A percentile compares a stretch with the other conserved stretches of the same genome.
Conservation (phyloP, 768 basidiomycete genomes). For the Dioszegia aurantiaca region DNA sequence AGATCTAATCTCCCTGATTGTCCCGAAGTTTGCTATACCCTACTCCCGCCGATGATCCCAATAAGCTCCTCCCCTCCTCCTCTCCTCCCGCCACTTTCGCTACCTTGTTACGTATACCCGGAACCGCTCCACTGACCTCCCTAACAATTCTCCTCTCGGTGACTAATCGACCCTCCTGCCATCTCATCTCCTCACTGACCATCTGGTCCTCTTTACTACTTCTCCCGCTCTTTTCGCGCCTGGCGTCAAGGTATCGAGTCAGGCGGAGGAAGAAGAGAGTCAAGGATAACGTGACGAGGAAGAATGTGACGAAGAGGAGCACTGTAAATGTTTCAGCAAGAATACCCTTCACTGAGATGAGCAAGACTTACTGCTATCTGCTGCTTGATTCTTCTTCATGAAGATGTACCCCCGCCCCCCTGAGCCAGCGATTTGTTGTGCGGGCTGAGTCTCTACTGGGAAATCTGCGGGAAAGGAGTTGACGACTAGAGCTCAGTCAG, state of each 20-base stretch:
- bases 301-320: slow-evolving; percentile 30
- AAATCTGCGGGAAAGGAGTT: slow-evolving; percentile 35
- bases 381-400: slow-evolving; percentile 18
- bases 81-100: neutral
- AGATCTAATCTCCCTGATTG: neutral
- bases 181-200: slow-evolving; percentile 35
- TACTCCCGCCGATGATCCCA: neutral
- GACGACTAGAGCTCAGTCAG: slow-evolving; percentile 15
- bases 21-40: slow-evolving; percentile 4
- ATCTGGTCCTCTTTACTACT: slow-evolving; percentile 25
- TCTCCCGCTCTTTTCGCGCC: neutral
- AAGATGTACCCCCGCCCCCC: slow-evolving; percentile 25
- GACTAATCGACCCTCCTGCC: slow-evolving; percentile 37
- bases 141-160: slow-evolving; percentile 24
- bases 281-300: slow-evolving; percentile 17
- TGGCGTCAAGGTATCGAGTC: slow-evolving; percentile 11
- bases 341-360: neutral
- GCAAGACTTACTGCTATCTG: slow-evolving; percentile 35
- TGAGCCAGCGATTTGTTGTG: neutral
- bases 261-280: slow-evolving; percentile 21
- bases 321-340: slow-evolving; percentile 14
- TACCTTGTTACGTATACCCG: neutral
- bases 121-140: neutral
- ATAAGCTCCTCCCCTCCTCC: neutral
- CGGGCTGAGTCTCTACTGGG: slow-evolving; percentile 23